Percentiles rank a stretch among this genome's conserved stretches.
Evolutionary conservation across 768 basidiomycete species (phyloP).

Genomic region (Psilocybe subaeruginosa): DNA sequence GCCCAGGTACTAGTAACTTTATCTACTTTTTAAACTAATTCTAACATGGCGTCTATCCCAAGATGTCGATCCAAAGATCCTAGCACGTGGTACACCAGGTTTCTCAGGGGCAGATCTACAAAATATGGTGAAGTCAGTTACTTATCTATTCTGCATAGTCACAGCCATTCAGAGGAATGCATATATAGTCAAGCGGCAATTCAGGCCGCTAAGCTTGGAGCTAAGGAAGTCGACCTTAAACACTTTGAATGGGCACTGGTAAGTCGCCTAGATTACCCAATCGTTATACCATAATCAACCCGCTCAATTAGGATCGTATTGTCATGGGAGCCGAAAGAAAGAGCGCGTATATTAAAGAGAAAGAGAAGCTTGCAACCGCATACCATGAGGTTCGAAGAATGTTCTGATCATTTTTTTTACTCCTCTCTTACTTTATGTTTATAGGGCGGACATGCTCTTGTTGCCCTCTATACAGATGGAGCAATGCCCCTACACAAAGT

Average conservation of each 20-base stretch:
- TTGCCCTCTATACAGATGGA: conserved; percentile 91
- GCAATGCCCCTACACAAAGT: conserved; percentile 98
- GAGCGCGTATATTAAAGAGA: conserved; percentile 86
- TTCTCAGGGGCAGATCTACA: conserved; percentile 98
- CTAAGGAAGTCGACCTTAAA: conserved; percentile 66
- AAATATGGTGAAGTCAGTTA: conserved; percentile 90
- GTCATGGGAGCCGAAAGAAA: conserved; percentile 96
- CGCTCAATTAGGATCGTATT: conserved; percentile 72
- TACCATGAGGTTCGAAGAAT: conserved; percentile 81
- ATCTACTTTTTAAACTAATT: conserved; percentile 7
- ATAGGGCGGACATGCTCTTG: conserved; percentile 93
- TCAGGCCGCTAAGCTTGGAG: conserved; percentile 87
- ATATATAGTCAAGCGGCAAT: conserved; percentile 81
- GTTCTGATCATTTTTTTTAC: conserved; percentile 1
- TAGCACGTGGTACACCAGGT: conserved; percentile 93
- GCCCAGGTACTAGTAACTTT: conserved; percentile 45
- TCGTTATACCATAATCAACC: conserved; percentile 4
- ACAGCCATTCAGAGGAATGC: conserved; percentile 10
- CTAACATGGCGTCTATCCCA: conserved; percentile 17
- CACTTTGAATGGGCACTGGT: conserved; percentile 99
- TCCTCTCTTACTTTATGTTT: conserved; percentile 22
- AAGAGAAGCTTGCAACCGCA: conserved; percentile 87
- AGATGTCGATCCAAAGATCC: conserved; percentile 84
- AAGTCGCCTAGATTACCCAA: conserved; percentile 7
- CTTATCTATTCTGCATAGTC: conserved; percentile 2